Conservation (phyloP, 2,329 filamentous ascomycete species). For the Talaromyces marneffei region DNA sequence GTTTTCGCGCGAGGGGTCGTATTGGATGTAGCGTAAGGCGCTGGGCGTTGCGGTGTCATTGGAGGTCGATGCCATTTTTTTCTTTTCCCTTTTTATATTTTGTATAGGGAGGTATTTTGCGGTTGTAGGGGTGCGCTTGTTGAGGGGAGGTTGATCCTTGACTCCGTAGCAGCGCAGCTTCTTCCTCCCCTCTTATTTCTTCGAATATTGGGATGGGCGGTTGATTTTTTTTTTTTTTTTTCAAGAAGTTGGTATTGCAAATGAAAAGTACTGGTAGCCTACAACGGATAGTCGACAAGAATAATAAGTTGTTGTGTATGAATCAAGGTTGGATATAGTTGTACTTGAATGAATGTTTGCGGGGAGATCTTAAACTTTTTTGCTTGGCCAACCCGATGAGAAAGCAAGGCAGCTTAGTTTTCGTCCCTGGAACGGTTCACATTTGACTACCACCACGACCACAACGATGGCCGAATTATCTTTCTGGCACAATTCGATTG, state of each 20-base stretch:
- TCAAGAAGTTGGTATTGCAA: background rate
- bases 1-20: constrained; percentile 54
- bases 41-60: constrained; percentile 33
- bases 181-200: background rate
- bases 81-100: background rate
- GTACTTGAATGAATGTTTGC: background rate
- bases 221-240: too few species aligned
- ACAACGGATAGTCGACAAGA: background rate
- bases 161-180: background rate
- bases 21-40: constrained; percentile 51
- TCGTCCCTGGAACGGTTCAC: background rate
- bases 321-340: too few species aligned
- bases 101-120: background rate
- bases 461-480: background rate
- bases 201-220: background rate
- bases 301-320: background rate
- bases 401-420: background rate
- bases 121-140: background rate
- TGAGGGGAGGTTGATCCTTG: background rate
- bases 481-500: background rate
- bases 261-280: too few species aligned
- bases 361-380: background rate
- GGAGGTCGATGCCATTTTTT: constrained; percentile 10
- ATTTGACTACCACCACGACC: background rate
- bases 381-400: background rate